Percentiles rank a stretch among this genome's conserved stretches.
Evolutionary conservation across 768 basidiomycete genomes (phyloP).

Genomic region (Trametes punicea): DNA sequence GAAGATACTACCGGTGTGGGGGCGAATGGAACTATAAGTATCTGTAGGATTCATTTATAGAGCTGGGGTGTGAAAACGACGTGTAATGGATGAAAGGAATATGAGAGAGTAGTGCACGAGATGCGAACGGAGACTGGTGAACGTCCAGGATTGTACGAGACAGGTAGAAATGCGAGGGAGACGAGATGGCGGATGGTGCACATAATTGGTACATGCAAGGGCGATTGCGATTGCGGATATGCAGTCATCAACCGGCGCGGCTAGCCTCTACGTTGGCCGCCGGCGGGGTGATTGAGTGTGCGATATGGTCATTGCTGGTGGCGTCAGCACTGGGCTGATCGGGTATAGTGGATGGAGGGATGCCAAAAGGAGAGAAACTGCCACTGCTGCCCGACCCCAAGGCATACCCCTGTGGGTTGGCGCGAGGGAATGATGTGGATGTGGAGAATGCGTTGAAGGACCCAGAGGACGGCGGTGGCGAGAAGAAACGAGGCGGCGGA

Average conservation of each 20-base stretch:
- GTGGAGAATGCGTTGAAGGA: slow-evolving; percentile 20
- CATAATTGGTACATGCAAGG: slow-evolving; percentile 28
- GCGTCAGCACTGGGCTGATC: slow-evolving; percentile 31
- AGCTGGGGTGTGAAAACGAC: slow-evolving; percentile 21
- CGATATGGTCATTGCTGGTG: slow-evolving; percentile 25
- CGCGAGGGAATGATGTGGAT: slow-evolving; percentile 26
- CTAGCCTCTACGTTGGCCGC: slow-evolving; percentile 43
- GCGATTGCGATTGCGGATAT: slow-evolving; percentile 11
- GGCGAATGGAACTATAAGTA: slow-evolving; percentile 22
- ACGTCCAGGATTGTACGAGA: slow-evolving; percentile 22
- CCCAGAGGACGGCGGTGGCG: slow-evolving; percentile 30
- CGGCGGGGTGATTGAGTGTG: slow-evolving; percentile 24
- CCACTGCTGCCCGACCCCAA: slow-evolving; percentile 23
- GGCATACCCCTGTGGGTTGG: slow-evolving; percentile 26
- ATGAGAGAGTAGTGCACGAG: slow-evolving; percentile 19
- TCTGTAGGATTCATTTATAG: slow-evolving; percentile 24
- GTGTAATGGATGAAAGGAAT: slow-evolving; percentile 14
- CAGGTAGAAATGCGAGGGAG: slow-evolving; percentile 27
- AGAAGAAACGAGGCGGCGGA: slow-evolving; percentile 36
- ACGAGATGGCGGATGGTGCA: slow-evolving; percentile 21
- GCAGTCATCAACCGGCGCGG: slow-evolving; percentile 38
- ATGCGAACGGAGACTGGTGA: slow-evolving; percentile 9
- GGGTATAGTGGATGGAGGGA: slow-evolving; percentile 32
- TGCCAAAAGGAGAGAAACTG: slow-evolving; percentile 37
- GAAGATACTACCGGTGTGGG: slow-evolving; percentile 16